A percentile compares a stretch with the other conserved stretches of the same genome.
phyloP scores from a whole-genome alignment of 371 early-diverging fungal genomes.

The Saksenaea oblongispora region DNA sequence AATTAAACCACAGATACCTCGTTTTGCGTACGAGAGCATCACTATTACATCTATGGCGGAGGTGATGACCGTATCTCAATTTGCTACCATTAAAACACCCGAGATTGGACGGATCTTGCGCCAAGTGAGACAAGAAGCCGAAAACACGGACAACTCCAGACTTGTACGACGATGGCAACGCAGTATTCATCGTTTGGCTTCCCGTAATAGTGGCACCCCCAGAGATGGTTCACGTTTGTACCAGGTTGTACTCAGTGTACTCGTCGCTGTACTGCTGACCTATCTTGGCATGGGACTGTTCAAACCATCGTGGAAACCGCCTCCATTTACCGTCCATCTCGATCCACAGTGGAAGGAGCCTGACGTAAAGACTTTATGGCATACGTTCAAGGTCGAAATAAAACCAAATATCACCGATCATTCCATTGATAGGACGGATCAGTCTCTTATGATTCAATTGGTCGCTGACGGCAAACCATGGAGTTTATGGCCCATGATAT shows the following conservation, averaged over 20 bases:
- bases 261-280: neutral
- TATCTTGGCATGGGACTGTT: neutral
- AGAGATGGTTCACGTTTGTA: neutral
- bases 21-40: neutral
- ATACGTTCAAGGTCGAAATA: constrained; percentile 6
- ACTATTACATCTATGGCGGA: neutral
- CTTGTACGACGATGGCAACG: neutral
- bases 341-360: constrained; percentile 11
- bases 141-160: neutral
- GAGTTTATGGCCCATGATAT: neutral
- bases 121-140: neutral
- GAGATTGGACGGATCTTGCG: constrained; percentile 6
- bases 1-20: constrained; percentile 10
- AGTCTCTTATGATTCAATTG: neutral
- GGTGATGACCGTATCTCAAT: constrained; percentile 10
- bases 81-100: constrained; percentile 3
- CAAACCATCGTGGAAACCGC: neutral
- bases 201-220: neutral
- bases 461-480: neutral
- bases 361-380: constrained; percentile 8
- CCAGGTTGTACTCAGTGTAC: neutral
- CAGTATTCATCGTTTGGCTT: neutral
- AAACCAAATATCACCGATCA: neutral
- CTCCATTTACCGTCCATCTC: neutral
- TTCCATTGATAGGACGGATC: neutral